Base-by-base conservation (phyloP, 202 grass and related monocot genomes). In the Alloteropsis angusta region DNA sequence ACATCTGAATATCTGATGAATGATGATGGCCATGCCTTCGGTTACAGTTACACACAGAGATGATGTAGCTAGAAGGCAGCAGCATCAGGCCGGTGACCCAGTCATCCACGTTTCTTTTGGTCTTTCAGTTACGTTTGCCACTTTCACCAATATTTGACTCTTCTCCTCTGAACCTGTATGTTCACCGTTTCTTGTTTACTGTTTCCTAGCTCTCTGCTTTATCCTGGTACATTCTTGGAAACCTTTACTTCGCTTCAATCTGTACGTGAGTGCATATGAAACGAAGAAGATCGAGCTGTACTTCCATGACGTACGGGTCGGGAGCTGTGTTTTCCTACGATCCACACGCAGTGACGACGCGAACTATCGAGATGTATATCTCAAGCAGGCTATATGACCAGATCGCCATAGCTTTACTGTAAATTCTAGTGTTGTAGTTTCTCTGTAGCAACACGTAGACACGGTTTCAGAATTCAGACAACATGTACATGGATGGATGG, bases 171-270 rank as follows among this genome's bases (percentile, higher is more conserved):
- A 61, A 71, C 42, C 7, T 52, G 46, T 21, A 28, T 10, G 13
- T 3, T 17, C 22, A 43, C 4, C 28, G 1, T 34, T 56, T 43
- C 46, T 43, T 32, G 11, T 45, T 35, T 65, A 38, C 28, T n/a
- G 37, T 60, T 17, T 39, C 25, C 3, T 48, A 30, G 28, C 25
- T 34, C 16, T 12, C 30, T 38, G 45, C 45, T 78, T 77, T 80
- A 69, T 52, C 54, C 30, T 42, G 54, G 74, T 60, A 61, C 43
- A 43, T 62, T 54, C 65, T 70, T 34, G 18, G 34, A 84, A 84
- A 63, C 12, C 17, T 36, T 72, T 44, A 71, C 44, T 53, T 54
- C 3, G 9, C n/a, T 36, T 83, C 30, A 53, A 4, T 44, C 47
- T 44, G 32, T 54, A 16, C 17, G 28, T 26, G 28, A 9, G 14